These are phyloP conservation scores for Lyophyllum atratum DNA, from an alignment of 768 basidiomycete genomes.

Conservation along the genomic window DNA sequence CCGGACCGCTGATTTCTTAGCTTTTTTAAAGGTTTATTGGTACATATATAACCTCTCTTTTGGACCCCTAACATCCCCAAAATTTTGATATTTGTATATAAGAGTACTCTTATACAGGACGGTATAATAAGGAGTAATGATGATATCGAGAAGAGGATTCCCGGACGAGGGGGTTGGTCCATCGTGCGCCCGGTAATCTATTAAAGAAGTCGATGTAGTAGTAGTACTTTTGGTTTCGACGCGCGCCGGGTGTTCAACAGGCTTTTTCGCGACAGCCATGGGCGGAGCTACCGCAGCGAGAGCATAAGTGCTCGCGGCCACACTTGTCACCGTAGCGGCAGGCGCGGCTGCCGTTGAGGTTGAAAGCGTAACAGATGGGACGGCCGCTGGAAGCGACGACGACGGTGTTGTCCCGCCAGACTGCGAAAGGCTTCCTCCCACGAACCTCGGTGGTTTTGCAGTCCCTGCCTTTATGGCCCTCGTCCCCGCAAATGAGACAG, in stretches of 20 bases:
- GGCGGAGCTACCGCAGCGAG: not conserved
- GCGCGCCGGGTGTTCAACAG: constrained; percentile 6
- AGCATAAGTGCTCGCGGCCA: not conserved
- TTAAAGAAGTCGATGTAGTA: not conserved
- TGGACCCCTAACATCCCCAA: too few relatives aligned
- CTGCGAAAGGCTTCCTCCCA: constrained; percentile 12
- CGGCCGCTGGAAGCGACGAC: constrained; percentile 11
- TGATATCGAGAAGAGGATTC: constrained; percentile 21
- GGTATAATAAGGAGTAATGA: constrained; percentile 34
- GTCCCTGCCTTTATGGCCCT: constrained; percentile 17
- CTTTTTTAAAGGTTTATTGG: too few relatives aligned
- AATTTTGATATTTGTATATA: too few relatives aligned
- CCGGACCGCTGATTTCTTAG: too few relatives aligned
- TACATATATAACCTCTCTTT: too few relatives aligned
- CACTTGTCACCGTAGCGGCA: not conserved
- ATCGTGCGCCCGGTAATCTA: not conserved
- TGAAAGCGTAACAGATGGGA: not conserved
- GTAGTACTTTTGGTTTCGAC: constrained; percentile 3
- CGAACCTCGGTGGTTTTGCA: constrained; percentile 6
- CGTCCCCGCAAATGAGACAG: constrained; percentile 24
- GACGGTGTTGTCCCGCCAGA: not conserved
- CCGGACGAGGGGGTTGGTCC: not conserved
- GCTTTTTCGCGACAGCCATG: constrained; percentile 17
- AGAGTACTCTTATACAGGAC: too few relatives aligned
- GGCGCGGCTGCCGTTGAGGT: not conserved